Base-by-base conservation (phyloP, 768 basidiomycete species). In the Grammothele lineata region DNA sequence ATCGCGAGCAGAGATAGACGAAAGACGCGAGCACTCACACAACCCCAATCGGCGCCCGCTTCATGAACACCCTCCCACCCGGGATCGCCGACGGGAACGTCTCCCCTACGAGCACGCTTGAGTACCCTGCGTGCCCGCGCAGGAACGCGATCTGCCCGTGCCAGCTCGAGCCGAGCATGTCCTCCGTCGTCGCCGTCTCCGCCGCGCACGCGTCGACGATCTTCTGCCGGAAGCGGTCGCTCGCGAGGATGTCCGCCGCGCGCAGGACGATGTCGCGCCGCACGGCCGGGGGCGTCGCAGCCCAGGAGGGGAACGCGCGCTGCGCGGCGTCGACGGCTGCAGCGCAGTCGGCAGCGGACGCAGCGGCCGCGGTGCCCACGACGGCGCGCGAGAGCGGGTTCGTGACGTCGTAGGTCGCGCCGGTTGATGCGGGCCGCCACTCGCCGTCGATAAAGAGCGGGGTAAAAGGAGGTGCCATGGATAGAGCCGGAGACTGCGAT, bases 31-130 rank as follows among this genome's bases (percentile, higher is more conserved):
- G 35, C 7, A 67, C 73, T 36, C 47, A 78, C 80, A 77, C 60
- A 11, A 78, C 80, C 3, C 80, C 80, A 53, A 70, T 67, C 1
- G 80, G 72, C 21, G 77, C 59, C 24, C 71, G 64, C 45, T 75
- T 70, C 17, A 70, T 64, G n/a, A 72, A 60, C 2, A 75, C 70
- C 24, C 67, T 65, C 4, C 65, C 70, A 5, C 77, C 79, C 0
- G 75, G 74, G 0, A 72, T 42, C 3, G 47, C 47, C 14, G 77
- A 78, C 2, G 68, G 66, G 47, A 71, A 72, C 1, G 67, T 66
- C 42, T 74, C 68, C 5, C 76, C 79, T 27, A 62, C 66, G 18
- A 80, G 57, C 7, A 68, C 51, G 23, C 65, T 64, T 2, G 70
- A 53, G 42, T 70, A 53, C 4, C 62, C 61, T 12, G 71, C 70